Evolutionary conservation across 768 basidiomycete species (phyloP), one percentile per base, ranked within the genome.

Genomic region (Amanita rimosa): DNA sequence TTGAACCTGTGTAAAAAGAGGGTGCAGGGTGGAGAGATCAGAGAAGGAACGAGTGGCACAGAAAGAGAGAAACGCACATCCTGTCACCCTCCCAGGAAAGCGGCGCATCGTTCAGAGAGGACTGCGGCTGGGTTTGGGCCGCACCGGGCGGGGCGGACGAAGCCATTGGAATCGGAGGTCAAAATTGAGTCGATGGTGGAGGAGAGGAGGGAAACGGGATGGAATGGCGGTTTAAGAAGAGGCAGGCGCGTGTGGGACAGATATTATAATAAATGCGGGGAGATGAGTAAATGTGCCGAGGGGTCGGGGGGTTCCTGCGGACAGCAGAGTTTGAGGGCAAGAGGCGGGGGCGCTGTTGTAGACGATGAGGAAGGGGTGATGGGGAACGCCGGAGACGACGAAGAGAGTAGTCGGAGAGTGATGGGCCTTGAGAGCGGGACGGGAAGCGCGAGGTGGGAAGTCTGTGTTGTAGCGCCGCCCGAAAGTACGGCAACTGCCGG

Each of bases 81-180:
- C 73, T 83, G 69, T 90, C 87, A 49, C 85, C 86, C 60, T 89
- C 87, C 87, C 87, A 90, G 51, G 81, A 78, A 17, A 79, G 60
- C 34, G 52, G 45, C 34, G 56, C 53, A 34, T 60, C 56, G 44
- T 57, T 45, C 26, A 53, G 55, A 21, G 57, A 55, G 19, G 56
- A 42, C 41, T 46, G 56, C 17, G 51, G 57, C 37, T 54, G 54
- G 49, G 53, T 54, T 49, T 57, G 58, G 38, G 40, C 41, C 35
- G 37, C 31, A 29, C 34, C 45, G 14, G 46, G 24, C n/a, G 46
- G 42, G 43, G 38, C 43, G 41, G 40, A 52, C 44, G 47, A 39
- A 24, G 48, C 35, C 35, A 37, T 45, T 34, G 47, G 27, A 42
- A 47, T 44, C 34, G 34, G 5, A 29, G 29, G 35, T 13, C 26